Evolutionary conservation across 1,139 yeast genomes (phyloP).

Genomic region (Yamadazyma buinensis): DNA sequence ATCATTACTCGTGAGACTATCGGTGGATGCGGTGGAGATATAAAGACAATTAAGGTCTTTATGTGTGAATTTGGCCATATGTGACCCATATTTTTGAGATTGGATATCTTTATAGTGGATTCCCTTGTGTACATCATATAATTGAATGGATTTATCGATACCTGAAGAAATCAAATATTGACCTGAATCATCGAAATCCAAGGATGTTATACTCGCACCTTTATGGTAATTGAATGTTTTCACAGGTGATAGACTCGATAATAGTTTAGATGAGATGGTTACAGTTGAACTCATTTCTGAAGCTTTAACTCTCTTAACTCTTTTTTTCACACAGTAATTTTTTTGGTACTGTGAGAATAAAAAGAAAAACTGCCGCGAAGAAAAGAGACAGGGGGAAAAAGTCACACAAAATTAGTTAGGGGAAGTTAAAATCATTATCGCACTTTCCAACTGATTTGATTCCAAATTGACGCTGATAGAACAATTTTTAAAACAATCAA

Average conservation of each 20-base stretch:
- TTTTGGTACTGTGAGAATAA: too few species aligned
- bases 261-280: slow-evolving; percentile 4
- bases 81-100: slow-evolving; percentile 91
- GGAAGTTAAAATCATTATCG: not conserved
- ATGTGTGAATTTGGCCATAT: slow-evolving; percentile 82
- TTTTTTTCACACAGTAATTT: too few species aligned
- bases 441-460: not conserved
- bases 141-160: slow-evolving; percentile 76
- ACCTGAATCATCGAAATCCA: slow-evolving; percentile 86
- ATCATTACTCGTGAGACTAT: slow-evolving; percentile 52
- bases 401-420: slow-evolving; percentile 3
- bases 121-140: slow-evolving; percentile 77
- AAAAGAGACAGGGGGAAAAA: too few species aligned
- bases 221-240: slow-evolving; percentile 60
- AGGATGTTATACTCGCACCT: slow-evolving; percentile 64
- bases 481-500: not conserved
- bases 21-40: too few species aligned
- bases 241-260: slow-evolving; percentile 41
- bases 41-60: slow-evolving; percentile 69
- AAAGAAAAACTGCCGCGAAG: too few species aligned
- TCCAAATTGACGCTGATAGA: too few species aligned
- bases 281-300: slow-evolving; percentile 3
- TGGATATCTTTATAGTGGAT: slow-evolving; percentile 61
- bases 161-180: slow-evolving; percentile 75
- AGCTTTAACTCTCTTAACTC: not conserved